Base-by-base conservation (phyloP, 148 eudicot species). In the Fagopyrum esculentum region DNA sequence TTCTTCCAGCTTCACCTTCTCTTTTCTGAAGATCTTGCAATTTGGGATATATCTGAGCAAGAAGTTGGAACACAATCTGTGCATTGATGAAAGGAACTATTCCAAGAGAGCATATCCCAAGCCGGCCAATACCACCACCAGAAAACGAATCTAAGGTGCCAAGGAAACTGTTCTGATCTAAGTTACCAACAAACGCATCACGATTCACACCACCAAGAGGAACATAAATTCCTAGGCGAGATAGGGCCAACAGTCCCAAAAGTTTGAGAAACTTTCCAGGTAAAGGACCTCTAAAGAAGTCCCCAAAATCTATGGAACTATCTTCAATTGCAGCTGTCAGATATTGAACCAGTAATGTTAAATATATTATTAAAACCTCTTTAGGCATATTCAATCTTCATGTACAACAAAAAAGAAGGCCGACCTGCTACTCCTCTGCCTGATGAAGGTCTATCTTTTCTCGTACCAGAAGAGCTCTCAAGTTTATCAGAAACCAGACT, bases 1-100 rank as follows among this genome's bases (percentile, higher is more conserved):
- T 96, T 80, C 99, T 86, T 64, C 99, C 99, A 9, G 99, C 99
- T 86, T 92, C 98, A 49, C 99, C 99, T 84, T 96, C 99, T 89
- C 77, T 82, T 84, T 96, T 96, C 80, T 96, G 99, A 73, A 96
- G 98, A 70, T 96, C 98, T 84, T 96, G 99, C 82, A 96, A 80
- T 82, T 96, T 96, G 29, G 99, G 99, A 75, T 96, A 96, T 56
- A 96, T 81, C 85, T 96, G 99, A 30, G 97, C 77, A 64, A 96
- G 97, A 83, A 96, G 98, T 84, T 96, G 99, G 81, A 96, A 92
- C 74, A 96, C 99, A 83, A 96, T 96, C 74, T 86, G 90, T 51
- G 99, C 98, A 88, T 96, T 96, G 75, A 96, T 96, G 66, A 90
- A 96, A 16, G 99, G 99, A 80, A 96, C 99, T 72, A 96, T 96